These are phyloP conservation scores for Cynanchum wilfordii DNA, from an alignment of 257 asterid genomes.

Conservation along the genomic window DNA sequence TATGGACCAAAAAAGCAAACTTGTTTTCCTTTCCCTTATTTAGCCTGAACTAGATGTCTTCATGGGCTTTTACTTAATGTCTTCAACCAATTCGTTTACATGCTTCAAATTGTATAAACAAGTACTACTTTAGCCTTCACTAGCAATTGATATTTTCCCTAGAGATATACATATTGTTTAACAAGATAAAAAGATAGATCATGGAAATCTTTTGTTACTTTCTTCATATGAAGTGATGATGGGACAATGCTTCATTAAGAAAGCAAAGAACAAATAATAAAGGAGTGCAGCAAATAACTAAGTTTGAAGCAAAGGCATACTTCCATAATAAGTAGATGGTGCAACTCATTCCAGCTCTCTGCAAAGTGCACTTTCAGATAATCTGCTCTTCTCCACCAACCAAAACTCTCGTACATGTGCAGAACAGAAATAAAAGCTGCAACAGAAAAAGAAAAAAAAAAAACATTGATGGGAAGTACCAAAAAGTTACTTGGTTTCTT, in stretches of 20 bases:
- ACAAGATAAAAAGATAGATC: neutral
- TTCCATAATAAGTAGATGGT: conserved; percentile 98
- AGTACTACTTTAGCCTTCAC: neutral
- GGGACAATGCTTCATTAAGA: conserved; percentile 1
- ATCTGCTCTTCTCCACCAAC: conserved; percentile 99
- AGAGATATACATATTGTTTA: neutral
- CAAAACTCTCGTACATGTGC: conserved; percentile 94
- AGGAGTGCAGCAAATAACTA: conserved; percentile 8
- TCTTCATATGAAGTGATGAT: too few species aligned
- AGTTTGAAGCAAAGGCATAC: conserved; percentile 36
- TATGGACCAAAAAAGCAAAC: neutral
- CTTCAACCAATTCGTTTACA: neutral
- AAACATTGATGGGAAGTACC: neutral
- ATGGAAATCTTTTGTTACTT: neutral
- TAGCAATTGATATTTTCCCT: neutral
- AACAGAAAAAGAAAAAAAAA: conserved; percentile 6
- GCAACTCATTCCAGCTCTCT: conserved; percentile 99
- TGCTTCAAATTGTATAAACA: neutral
- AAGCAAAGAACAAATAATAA: neutral
- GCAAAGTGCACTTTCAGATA: conserved; percentile 98
- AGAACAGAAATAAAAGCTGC: conserved; percentile 96
- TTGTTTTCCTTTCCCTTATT: neutral
- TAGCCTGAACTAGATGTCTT: neutral
- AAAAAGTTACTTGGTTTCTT: neutral
- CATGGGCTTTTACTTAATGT: neutral